Conservation (phyloP, 768 basidiomycete species). For the Amanita polypyramis region DNA sequence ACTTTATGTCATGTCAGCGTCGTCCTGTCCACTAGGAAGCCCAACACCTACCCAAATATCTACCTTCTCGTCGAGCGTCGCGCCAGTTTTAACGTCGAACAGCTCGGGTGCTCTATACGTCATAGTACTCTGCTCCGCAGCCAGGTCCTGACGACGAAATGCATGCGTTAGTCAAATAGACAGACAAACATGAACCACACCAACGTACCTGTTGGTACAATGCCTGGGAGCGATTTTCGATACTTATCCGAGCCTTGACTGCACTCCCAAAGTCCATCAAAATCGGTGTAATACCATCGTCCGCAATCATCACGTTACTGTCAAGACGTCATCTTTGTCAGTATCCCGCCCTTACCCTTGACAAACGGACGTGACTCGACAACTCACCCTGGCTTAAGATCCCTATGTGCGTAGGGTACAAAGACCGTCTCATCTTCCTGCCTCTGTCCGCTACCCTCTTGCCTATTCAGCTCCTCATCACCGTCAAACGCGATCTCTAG, state of each 20-base stretch:
- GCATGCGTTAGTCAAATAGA: background rate
- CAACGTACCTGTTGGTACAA: conserved; percentile 69
- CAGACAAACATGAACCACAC: background rate
- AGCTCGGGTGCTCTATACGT: conserved; percentile 96
- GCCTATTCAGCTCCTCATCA: conserved; percentile 54
- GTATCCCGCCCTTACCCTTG: background rate
- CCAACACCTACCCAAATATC: conserved; percentile 77
- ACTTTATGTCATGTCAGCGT: conserved; percentile 34
- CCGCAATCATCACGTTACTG: conserved; percentile 95
- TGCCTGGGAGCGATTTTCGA: conserved; percentile 80
- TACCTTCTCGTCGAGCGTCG: conserved; percentile 83
- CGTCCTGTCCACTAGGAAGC: background rate
- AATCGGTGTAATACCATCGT: conserved; percentile 78
- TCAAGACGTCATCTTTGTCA: background rate
- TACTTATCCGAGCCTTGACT: conserved; percentile 71
- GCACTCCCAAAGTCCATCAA: conserved; percentile 98
- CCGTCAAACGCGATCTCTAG: conserved; percentile 68
- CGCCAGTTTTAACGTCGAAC: conserved; percentile 93
- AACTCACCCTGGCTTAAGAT: conserved; percentile 89
- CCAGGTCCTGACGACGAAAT: conserved; percentile 57
- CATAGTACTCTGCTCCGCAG: conserved; percentile 98
- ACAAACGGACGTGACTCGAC: background rate
- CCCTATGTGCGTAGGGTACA: conserved; percentile 91
- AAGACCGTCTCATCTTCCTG: conserved; percentile 26
- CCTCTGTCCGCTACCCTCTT: conserved; percentile 15